phyloP scores from a whole-genome alignment of 192 early-diverging fungal genomes.

The Backusella macrospora region DNA sequence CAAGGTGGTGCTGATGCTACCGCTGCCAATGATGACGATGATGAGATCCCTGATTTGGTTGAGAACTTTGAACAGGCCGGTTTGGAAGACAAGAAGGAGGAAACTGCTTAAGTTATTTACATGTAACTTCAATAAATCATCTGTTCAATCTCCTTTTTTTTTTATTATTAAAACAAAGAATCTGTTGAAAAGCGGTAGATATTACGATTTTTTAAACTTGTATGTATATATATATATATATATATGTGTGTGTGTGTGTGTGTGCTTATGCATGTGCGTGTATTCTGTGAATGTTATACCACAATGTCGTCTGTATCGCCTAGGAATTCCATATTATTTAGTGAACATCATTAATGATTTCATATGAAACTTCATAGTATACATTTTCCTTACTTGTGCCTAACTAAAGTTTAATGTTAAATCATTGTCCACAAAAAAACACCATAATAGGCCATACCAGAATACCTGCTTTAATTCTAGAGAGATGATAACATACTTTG shows the following conservation, averaged over 20 bases:
- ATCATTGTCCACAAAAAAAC: too few relatives aligned
- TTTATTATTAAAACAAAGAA: conserved; percentile 12
- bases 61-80: conserved; percentile 64
- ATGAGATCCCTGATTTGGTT: conserved; percentile 96
- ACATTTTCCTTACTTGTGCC: too few relatives aligned
- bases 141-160: not conserved
- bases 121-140: not conserved
- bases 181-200: not conserved
- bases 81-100: conserved; percentile 46
- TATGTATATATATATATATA: too few relatives aligned
- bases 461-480: too few relatives aligned
- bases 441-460: too few relatives aligned
- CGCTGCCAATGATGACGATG: conserved; percentile 63
- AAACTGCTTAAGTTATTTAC: conserved; percentile 14
- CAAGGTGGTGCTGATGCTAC: conserved; percentile 50
- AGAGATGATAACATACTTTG: too few relatives aligned
- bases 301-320: not conserved
- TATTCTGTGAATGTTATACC: not conserved
- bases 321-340: too few relatives aligned
- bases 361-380: too few relatives aligned
- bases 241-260: not conserved
- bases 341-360: too few relatives aligned
- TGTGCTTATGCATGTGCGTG: not conserved
- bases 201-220: too few relatives aligned
- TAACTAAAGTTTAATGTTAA: too few relatives aligned